phyloP scores from a whole-genome alignment of 345 rosid species.

The Brassica cretica region DNA sequence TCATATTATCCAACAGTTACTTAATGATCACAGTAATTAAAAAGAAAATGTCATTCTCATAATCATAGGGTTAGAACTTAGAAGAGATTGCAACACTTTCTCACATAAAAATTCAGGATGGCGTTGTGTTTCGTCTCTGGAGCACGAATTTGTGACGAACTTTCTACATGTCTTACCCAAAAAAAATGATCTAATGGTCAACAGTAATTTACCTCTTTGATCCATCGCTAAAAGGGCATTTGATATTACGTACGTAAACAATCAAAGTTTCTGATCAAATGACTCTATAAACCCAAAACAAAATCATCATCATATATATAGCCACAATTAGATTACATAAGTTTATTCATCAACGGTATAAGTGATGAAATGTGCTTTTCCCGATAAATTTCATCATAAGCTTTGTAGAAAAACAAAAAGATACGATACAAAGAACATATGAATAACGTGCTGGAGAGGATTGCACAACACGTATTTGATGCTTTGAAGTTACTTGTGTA shows the following conservation, averaged over 20 bases:
- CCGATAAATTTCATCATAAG: neutral
- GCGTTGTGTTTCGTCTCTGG: neutral
- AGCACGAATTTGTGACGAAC: neutral
- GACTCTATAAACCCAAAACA: neutral
- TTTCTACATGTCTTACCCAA: neutral
- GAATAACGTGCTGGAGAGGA: constrained; percentile 31
- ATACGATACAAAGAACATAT: constrained; percentile 29
- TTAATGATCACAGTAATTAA: neutral
- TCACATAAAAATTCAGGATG: neutral
- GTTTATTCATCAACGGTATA: neutral
- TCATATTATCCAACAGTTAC: neutral
- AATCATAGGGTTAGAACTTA: neutral
- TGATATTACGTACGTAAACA: neutral
- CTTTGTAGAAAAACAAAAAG: constrained; percentile 17
- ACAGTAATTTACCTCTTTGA: neutral
- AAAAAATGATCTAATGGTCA: neutral
- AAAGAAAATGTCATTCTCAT: neutral
- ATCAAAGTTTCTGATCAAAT: neutral
- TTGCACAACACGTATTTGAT: constrained; percentile 31
- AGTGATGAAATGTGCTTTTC: neutral
- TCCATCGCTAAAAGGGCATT: neutral
- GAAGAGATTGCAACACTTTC: neutral
- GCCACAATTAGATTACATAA: neutral
- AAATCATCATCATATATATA: no score
- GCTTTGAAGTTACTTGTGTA: constrained; percentile 31